Base-by-base conservation (phyloP, 1,284 basidiomycete genomes). In the Lentinula novae-zelandiae region DNA sequence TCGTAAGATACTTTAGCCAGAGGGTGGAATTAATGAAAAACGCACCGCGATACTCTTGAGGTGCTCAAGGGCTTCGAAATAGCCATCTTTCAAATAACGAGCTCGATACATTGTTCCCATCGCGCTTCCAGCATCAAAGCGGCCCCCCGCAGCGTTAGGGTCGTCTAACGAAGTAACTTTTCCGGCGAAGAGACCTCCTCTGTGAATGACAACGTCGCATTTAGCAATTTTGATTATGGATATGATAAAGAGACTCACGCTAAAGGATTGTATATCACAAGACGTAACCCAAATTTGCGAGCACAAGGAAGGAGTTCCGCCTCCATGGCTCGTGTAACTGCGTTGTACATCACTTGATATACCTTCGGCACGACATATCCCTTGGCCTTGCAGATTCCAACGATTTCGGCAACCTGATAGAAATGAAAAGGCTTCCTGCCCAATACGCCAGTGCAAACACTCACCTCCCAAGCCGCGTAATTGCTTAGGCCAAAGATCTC, bases 271-370 rank as follows among this genome's bases (percentile, higher is more conserved):
- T 75, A 75, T 38, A 81, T 72, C 17, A 84, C 82, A 56, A 84
- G 72, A 31, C 81, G 71, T 54, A 87, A 68, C 20, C 79, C 82
- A 68, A 76, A 82, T 67, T 84, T 84, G 57, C 83, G 76, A 62
- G 77, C 75, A 70, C 82, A 83, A 1, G 81, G 82, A n/a, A 84
- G 71, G 22, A 85, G 75, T 68, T 86, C 83, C 1, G 80, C 62
- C 64, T 86, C 82, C 53, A 82, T 81, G 46, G 75, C 75, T 7
- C 83, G 77, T 1, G 79, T 81, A 62, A 83, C 72, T 1, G 80
- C 77, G 59, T 83, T 83, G 68, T 83, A 83, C 76, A 82, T 81
- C 12, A 66, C 70, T 63, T 72, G 71, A 39, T 72, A 71, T 15
- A 72, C 68, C 50, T 63, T 69, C 5, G 71, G 70, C 53, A 75